Percentiles rank a stretch among this genome's conserved stretches.
These are phyloP conservation scores for Astrothelium subdiscretum DNA, from an alignment of 495 filamentous ascomycete genomes.

Conservation along the genomic window DNA sequence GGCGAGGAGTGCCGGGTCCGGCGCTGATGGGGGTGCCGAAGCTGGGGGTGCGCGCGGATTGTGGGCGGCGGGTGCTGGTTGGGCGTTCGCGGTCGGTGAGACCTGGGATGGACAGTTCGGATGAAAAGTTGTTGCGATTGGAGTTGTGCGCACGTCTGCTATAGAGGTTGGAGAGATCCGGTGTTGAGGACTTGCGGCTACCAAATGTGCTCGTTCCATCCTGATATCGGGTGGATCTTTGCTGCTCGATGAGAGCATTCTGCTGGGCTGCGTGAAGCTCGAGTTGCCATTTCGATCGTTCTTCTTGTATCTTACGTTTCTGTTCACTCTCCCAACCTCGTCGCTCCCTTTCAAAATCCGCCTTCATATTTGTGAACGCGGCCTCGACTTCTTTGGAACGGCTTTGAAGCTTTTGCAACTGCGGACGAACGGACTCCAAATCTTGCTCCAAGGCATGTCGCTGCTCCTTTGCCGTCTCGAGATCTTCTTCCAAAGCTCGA, in stretches of 20 bases:
- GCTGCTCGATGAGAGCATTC: conserved; percentile 3
- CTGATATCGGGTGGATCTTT: not conserved
- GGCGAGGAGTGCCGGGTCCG: conserved; percentile 6
- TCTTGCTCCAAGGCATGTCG: conserved; percentile 49
- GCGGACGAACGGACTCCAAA: conserved; percentile 46
- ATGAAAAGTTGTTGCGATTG: conserved; percentile 13
- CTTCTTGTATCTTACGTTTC: conserved; percentile 54
- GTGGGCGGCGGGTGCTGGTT: conserved; percentile 35
- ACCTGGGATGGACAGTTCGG: conserved; percentile 15
- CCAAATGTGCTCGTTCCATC: conserved; percentile 2
- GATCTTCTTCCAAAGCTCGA: conserved; percentile 69
- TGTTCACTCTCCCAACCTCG: conserved; percentile 51
- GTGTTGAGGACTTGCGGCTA: conserved; percentile 17
- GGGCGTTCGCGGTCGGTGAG: conserved; percentile 20
- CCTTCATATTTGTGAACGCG: conserved; percentile 45
- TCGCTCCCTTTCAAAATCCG: conserved; percentile 59
- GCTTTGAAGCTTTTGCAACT: conserved; percentile 50
- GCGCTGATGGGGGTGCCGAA: conserved; percentile 26
- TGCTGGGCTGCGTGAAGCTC: conserved; percentile 21
- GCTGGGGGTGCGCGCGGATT: conserved; percentile 31
- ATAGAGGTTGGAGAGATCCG: conserved; percentile 14
- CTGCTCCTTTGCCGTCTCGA: conserved; percentile 57
- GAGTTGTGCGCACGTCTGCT: conserved; percentile 8
- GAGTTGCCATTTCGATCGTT: conserved; percentile 64
- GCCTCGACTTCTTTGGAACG: conserved; percentile 54